Evolutionary conservation across 2,329 filamentous ascomycete species (phyloP).

Genomic region (Aspergillus ruber): DNA sequence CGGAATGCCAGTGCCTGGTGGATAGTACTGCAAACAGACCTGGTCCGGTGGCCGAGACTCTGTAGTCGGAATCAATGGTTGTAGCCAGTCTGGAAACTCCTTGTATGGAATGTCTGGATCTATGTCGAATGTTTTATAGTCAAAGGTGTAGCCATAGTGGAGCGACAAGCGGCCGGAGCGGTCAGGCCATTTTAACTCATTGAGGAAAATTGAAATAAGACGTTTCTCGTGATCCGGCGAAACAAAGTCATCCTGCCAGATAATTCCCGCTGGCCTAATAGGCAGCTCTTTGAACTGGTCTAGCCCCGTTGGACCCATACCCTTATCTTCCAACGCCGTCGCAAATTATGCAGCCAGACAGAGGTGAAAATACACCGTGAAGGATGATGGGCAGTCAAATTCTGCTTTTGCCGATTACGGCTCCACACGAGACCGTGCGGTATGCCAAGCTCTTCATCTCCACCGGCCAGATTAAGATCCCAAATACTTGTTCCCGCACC

Average conservation of each 20-base stretch:
- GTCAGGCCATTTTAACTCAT: constrained; percentile 44
- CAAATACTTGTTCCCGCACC: too few species aligned
- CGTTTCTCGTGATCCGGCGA: constrained; percentile 39
- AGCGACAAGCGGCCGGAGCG: constrained; percentile 44
- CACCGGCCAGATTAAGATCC: too few species aligned
- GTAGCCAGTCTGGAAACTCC: constrained; percentile 48
- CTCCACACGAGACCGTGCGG: too few species aligned
- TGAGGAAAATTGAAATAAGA: constrained; percentile 41
- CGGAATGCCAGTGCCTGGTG: constrained; percentile 54
- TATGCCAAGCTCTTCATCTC: too few species aligned
- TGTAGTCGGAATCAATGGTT: constrained; percentile 41
- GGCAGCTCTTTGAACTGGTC: constrained; percentile 17
- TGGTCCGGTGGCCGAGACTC: constrained; percentile 48
- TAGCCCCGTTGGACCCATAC: constrained; percentile 2
- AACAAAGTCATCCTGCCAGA: constrained; percentile 46
- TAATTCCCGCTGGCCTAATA: constrained; percentile 20
- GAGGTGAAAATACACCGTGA: too few species aligned
- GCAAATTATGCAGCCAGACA: too few species aligned
- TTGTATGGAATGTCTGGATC: constrained; percentile 46
- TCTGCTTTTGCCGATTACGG: too few species aligned
- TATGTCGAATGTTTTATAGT: constrained; percentile 54
- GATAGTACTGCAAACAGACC: constrained; percentile 56
- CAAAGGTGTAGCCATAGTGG: constrained; percentile 53
- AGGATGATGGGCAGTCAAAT: too few species aligned
- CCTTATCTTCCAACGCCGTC: background rate